A percentile compares a stretch with the other conserved stretches of the same genome.
These are phyloP conservation scores for Gnaphalium uliginosum DNA, from an alignment of 129 eudicot genomes.

Conservation along the genomic window DNA sequence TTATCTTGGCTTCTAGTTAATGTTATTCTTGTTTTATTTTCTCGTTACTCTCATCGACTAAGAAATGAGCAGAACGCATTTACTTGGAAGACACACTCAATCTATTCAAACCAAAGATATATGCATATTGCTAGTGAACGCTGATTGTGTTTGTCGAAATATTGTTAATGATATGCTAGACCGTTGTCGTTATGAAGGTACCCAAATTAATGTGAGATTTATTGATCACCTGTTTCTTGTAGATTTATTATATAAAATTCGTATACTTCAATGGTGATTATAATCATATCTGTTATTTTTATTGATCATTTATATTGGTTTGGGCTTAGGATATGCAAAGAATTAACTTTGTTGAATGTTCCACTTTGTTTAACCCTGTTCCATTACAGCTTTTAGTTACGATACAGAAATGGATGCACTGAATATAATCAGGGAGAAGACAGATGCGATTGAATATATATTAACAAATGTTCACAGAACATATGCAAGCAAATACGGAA, in stretches of 20 bases:
- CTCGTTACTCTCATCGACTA: slow-evolving; percentile 14
- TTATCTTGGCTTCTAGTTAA: slow-evolving; percentile 12
- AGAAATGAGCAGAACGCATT: slow-evolving; percentile 23
- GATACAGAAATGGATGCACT: slow-evolving; percentile 37
- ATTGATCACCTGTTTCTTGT: slow-evolving; percentile 8
- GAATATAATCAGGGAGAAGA: slow-evolving; percentile 31
- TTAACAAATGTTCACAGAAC: slow-evolving; percentile 40
- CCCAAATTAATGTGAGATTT: not conserved
- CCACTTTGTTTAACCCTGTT: not conserved
- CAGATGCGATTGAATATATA: slow-evolving; percentile 25
- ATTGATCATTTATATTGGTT: not conserved
- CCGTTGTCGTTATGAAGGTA: slow-evolving; percentile 43
- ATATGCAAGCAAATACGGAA: slow-evolving; percentile 31
- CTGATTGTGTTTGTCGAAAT: slow-evolving; percentile 35
- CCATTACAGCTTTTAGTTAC: slow-evolving; percentile 31
- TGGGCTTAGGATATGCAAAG: not conserved
- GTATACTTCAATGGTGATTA: slow-evolving; percentile 7
- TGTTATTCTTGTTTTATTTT: slow-evolving; percentile 15
- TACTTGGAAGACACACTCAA: slow-evolving; percentile 27
- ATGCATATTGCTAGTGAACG: slow-evolving; percentile 47
- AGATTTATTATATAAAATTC: not conserved
- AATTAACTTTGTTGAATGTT: not conserved
- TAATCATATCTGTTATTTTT: not conserved
- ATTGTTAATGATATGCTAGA: slow-evolving; percentile 42
- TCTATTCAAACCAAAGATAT: slow-evolving; percentile 28